These are phyloP conservation scores for Fusarium mangiferae DNA, from an alignment of 2,329 filamentous ascomycete genomes.

Conservation along the genomic window DNA sequence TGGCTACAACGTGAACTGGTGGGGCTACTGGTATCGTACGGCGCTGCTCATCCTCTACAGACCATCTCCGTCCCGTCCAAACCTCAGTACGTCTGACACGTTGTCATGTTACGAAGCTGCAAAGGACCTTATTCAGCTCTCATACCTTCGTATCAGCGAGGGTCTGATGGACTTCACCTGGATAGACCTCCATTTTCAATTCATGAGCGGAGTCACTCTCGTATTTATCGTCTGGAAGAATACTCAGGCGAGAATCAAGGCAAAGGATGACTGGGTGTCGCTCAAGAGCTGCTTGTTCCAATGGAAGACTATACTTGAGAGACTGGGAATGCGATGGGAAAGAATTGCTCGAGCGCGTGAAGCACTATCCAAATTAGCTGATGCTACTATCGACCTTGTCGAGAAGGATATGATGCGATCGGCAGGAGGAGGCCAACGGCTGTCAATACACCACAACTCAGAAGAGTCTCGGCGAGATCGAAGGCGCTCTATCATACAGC, in stretches of 20 bases:
- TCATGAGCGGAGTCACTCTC: constrained; percentile 15
- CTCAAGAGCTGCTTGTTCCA: constrained; percentile 2
- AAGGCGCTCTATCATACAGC: background rate
- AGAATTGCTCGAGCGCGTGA: background rate
- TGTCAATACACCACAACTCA: background rate
- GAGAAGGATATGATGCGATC: background rate
- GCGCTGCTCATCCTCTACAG: constrained; percentile 11
- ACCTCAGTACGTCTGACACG: background rate
- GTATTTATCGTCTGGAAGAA: constrained; percentile 9
- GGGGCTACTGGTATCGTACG: constrained; percentile 16
- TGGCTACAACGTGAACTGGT: constrained; percentile 6
- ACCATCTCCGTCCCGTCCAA: background rate
- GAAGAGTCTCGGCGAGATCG: background rate
- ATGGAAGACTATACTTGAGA: background rate
- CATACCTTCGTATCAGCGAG: constrained; percentile 6
- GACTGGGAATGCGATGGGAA: background rate
- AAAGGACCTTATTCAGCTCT: constrained; percentile 10
- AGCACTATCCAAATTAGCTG: constrained; percentile 3
- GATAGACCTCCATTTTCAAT: constrained; percentile 12
- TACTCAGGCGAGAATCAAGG: background rate
- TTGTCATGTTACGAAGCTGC: constrained; percentile 1
- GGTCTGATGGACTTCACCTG: constrained; percentile 10
- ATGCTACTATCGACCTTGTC: constrained; percentile 8
- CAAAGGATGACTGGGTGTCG: constrained; percentile 2
- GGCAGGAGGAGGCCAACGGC: background rate